Percentiles rank a stretch among this genome's conserved stretches.
phyloP scores from a whole-genome alignment of 768 basidiomycete species.

The Xanthoconium purpureum region DNA sequence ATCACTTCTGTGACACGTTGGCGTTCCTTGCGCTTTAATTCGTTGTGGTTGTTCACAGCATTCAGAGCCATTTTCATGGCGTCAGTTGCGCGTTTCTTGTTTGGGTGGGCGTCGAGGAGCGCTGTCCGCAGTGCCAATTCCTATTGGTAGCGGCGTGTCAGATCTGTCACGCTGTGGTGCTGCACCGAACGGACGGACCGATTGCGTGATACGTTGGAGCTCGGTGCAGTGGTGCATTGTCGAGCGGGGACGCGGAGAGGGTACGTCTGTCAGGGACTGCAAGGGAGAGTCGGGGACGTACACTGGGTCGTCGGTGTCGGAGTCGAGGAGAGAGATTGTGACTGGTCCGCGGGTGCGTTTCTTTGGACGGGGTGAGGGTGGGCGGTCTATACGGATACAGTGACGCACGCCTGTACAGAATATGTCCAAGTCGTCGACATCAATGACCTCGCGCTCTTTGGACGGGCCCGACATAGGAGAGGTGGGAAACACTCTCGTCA shows the following conservation, averaged over 20 bases:
- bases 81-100: conserved; percentile 22
- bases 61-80: conserved; percentile 17
- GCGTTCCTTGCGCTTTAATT: conserved; percentile 24
- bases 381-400: conserved; percentile 15
- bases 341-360: conserved; percentile 11
- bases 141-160: conserved; percentile 20
- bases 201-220: conserved; percentile 24
- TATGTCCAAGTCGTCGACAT: conserved; percentile 26
- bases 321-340: conserved; percentile 17
- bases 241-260: not conserved
- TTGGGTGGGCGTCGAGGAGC: conserved; percentile 5
- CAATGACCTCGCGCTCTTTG: conserved; percentile 19
- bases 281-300: too few species aligned
- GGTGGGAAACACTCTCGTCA: conserved; percentile 11
- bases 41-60: conserved; percentile 1
- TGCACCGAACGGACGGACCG: conserved; percentile 13
- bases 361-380: conserved; percentile 5
- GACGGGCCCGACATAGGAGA: not conserved
- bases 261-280: not conserved
- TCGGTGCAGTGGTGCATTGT: conserved; percentile 12
- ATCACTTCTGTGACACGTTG: conserved; percentile 14
- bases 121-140: conserved; percentile 21
- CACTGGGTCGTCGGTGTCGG: conserved; percentile 16
- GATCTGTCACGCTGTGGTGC: not conserved
- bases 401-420: conserved; percentile 18